A percentile compares a stretch with the other conserved stretches of the same genome.
phyloP scores from a whole-genome alignment of 192 early-diverging fungal species.

The Coemansia biformis region DNA sequence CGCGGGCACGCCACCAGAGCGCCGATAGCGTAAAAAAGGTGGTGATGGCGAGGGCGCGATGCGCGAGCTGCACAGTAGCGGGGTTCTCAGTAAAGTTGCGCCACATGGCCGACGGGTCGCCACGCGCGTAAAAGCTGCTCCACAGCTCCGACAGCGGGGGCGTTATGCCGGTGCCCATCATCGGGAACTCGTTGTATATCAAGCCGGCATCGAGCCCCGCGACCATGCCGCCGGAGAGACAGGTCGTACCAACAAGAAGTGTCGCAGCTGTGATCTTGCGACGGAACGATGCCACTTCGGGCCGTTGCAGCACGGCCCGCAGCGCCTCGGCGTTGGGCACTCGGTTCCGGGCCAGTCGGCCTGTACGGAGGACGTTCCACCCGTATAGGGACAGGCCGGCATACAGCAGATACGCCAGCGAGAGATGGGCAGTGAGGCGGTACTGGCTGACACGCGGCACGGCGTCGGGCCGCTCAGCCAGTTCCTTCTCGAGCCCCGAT shows the following conservation, averaged over 20 bases:
- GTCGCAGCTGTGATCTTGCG: slow-evolving; percentile 34
- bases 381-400: slow-evolving; percentile 72
- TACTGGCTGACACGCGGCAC: slow-evolving; percentile 93
- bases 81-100: slow-evolving; percentile 92
- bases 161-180: slow-evolving; percentile 82
- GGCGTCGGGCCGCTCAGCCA: slow-evolving; percentile 68
- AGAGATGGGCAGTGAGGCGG: slow-evolving; percentile 85
- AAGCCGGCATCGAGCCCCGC: slow-evolving; percentile 96
- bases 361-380: slow-evolving; percentile 66
- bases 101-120: slow-evolving; percentile 55
- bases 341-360: slow-evolving; percentile 54
- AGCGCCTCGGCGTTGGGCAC: slow-evolving; percentile 55
- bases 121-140: slow-evolving; percentile 31
- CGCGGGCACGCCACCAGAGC: slow-evolving; percentile 70
- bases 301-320: slow-evolving; percentile 57
- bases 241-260: slow-evolving; percentile 74
- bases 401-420: slow-evolving; percentile 84
- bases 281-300: slow-evolving; percentile 55
- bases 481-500: slow-evolving; percentile 78
- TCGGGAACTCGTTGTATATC: slow-evolving; percentile 95
- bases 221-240: slow-evolving; percentile 88
- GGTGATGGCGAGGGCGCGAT: slow-evolving; percentile 83
- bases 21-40: slow-evolving; percentile 67
- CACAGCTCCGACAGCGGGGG: slow-evolving; percentile 68
- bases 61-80: slow-evolving; percentile 90